Evolutionary conservation across 2,329 filamentous ascomycete genomes (phyloP).

Genomic region (Aspergillus piperis): DNA sequence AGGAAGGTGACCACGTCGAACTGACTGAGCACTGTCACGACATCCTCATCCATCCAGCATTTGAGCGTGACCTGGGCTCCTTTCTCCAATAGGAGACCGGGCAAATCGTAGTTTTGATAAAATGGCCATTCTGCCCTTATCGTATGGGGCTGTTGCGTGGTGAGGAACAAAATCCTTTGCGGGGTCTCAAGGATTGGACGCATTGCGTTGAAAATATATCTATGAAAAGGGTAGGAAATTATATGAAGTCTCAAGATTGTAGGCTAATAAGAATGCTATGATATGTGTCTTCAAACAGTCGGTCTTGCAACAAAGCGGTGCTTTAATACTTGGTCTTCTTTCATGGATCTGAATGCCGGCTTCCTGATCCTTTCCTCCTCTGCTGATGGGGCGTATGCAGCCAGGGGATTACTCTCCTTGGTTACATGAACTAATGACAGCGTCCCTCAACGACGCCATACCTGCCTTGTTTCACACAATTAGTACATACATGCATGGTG

Average conservation of each 20-base stretch:
- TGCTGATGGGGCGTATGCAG: neutral
- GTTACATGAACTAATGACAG: no score
- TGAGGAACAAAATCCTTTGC: neutral
- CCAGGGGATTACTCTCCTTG: neutral
- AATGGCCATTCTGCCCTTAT: neutral
- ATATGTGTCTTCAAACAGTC: neutral
- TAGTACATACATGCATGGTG: no score
- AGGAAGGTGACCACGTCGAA: neutral
- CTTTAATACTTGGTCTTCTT: neutral
- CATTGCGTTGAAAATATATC: neutral
- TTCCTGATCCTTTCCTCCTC: neutral
- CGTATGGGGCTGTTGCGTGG: neutral
- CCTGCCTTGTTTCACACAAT: no score
- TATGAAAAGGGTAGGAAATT: neutral
- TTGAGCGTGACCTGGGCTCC: neutral
- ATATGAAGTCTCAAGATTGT: neutral
- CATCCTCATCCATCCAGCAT: conserved; percentile 5
- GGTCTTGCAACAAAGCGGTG: neutral
- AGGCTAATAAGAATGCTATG: neutral
- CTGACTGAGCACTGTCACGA: neutral
- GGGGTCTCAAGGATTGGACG: neutral
- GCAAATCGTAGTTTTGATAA: conserved; percentile 1
- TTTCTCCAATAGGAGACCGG: neutral
- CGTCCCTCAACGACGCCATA: no score
- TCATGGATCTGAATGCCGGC: neutral